Percentiles rank a stretch among this genome's conserved stretches.
These are phyloP conservation scores for Wilcoxina mikolae DNA, from an alignment of 495 filamentous ascomycete species.

Conservation along the genomic window DNA sequence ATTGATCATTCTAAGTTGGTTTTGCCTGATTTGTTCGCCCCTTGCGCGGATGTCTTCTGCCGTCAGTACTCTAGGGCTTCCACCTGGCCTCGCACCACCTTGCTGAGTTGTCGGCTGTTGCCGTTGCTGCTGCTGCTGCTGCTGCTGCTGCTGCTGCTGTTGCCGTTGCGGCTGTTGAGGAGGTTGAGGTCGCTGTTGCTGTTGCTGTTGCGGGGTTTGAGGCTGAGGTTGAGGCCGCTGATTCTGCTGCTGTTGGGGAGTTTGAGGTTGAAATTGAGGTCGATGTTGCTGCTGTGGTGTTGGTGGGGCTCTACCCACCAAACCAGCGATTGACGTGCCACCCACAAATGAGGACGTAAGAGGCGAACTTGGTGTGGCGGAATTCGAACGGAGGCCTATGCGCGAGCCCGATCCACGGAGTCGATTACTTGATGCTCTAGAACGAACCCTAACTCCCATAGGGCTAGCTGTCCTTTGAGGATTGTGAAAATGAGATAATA, in stretches of 20 bases:
- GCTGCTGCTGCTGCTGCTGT: constrained; percentile 3
- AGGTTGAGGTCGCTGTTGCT: constrained; percentile 1
- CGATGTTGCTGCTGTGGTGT: constrained; percentile 5
- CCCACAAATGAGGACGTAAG: not conserved
- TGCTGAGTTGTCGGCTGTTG: not conserved
- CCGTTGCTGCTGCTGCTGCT: constrained; percentile 11
- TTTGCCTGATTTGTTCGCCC: constrained; percentile 7
- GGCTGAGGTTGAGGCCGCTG: constrained; percentile 1
- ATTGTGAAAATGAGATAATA: constrained; percentile 2
- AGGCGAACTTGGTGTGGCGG: not conserved
- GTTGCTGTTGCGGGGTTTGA: not conserved
- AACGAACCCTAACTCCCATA: constrained; percentile 17
- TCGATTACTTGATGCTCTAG: constrained; percentile 5
- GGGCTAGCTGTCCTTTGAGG: constrained; percentile 6
- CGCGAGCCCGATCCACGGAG: constrained; percentile 1
- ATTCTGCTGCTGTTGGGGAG: constrained; percentile 4
- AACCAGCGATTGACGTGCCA: not conserved
- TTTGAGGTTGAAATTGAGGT: not conserved
- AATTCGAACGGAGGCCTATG: not conserved
- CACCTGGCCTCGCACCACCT: not conserved
- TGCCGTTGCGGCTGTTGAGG: constrained; percentile 9
- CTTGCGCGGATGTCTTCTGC: constrained; percentile 19
- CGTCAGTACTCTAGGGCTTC: constrained; percentile 3
- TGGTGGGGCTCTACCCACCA: not conserved
- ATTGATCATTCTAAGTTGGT: constrained; percentile 1